These are phyloP conservation scores for Physcia stellaris DNA, from an alignment of 495 filamentous ascomycete species.

Conservation along the genomic window DNA sequence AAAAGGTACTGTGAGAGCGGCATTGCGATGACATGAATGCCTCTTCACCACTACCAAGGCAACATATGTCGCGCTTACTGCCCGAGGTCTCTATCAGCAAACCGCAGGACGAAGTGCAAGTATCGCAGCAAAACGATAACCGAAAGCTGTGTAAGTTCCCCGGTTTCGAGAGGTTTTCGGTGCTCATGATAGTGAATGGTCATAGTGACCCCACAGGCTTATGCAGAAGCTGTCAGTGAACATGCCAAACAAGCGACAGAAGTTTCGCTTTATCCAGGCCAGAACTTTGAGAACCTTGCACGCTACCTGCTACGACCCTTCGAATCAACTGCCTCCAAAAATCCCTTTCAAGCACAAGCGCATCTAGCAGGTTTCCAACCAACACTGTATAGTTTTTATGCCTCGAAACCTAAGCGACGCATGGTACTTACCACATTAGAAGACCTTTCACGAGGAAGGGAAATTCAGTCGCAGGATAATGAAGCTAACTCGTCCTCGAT, in stretches of 20 bases:
- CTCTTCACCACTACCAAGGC: too few species aligned
- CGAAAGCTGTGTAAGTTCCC: too few species aligned
- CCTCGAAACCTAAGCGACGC: neutral
- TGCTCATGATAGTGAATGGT: too few species aligned
- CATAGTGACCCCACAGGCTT: constrained; percentile 1
- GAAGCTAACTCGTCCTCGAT: constrained; percentile 1
- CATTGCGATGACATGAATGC: too few species aligned
- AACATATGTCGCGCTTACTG: too few species aligned
- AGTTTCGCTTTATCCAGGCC: constrained; percentile 5
- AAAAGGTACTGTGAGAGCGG: too few species aligned
- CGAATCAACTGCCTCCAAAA: neutral
- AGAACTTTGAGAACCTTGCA: constrained; percentile 3
- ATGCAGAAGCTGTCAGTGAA: constrained; percentile 1
- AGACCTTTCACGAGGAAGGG: neutral
- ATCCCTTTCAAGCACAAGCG: neutral
- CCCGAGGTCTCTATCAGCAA: too few species aligned
- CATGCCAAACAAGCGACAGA: constrained; percentile 3
- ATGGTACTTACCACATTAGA: neutral
- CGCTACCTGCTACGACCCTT: neutral
- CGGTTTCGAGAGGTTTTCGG: too few species aligned
- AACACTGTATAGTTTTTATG: neutral
- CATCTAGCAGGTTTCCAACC: neutral
- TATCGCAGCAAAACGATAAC: too few species aligned
- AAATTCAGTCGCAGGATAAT: neutral
- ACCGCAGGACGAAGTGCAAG: too few species aligned